A percentile compares a stretch with the other conserved stretches of the same genome.
Conservation (phyloP, 306 rosid species). For the Abrus pulchellus region DNA sequence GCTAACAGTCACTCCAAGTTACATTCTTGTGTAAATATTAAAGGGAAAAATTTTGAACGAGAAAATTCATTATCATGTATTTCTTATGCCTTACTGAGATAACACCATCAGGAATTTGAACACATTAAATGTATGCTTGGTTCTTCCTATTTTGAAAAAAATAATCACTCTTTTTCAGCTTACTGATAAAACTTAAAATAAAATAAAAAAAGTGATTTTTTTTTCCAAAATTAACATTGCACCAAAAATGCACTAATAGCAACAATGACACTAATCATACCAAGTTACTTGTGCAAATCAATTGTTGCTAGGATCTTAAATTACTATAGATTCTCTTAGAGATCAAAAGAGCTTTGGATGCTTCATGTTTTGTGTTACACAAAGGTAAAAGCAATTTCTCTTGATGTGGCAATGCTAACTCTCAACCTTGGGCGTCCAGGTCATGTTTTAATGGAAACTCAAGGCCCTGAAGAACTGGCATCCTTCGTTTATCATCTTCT, state of each 20-base stretch:
- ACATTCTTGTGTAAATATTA: background rate
- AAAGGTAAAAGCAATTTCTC: conserved; percentile 16
- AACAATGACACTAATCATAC: background rate
- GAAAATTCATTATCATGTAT: conserved; percentile 30
- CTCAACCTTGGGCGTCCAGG: conserved; percentile 71
- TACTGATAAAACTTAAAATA: background rate
- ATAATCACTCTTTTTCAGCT: too few species aligned
- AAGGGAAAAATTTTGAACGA: conserved; percentile 5
- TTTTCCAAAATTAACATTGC: background rate
- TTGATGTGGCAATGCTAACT: conserved; percentile 8
- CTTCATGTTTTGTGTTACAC: conserved; percentile 42
- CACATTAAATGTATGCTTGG: conserved; percentile 3
- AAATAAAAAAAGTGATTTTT: too few species aligned
- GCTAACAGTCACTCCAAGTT: conserved; percentile 13
- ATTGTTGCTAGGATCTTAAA: conserved; percentile 23
- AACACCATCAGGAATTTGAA: background rate
- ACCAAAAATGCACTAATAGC: too few species aligned
- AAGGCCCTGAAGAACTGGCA: conserved; percentile 93
- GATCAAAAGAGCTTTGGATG: conserved; percentile 34
- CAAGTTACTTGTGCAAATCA: conserved; percentile 41
- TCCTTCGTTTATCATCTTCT: conserved; percentile 84
- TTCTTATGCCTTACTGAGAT: conserved; percentile 25
- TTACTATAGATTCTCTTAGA: conserved; percentile 44
- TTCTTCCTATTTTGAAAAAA: too few species aligned
- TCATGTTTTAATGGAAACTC: conserved; percentile 92